Percentiles rank a stretch among this genome's conserved stretches.
Conservation (phyloP, 108 stramenopile species). For the Thalassiosira profunda region DNA sequence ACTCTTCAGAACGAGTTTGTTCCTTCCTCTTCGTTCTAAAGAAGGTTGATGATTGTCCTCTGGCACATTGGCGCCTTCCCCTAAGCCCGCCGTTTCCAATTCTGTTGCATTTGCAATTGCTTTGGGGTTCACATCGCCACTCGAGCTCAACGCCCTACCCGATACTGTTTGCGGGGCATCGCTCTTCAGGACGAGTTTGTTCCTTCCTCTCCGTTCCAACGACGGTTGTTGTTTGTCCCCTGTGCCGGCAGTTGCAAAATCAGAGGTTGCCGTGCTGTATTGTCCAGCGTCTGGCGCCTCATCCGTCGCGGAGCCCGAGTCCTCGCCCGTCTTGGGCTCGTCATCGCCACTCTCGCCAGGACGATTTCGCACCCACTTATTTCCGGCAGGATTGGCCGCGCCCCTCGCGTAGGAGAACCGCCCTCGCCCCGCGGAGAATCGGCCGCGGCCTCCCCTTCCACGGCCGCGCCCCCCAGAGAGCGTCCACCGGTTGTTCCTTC, state of each 20-base stretch:
- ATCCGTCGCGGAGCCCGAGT: too few species aligned
- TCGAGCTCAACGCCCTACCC: too few species aligned
- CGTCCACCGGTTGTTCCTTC: slow-evolving; percentile 8
- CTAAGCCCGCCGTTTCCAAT: background rate
- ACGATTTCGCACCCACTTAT: slow-evolving; percentile 33
- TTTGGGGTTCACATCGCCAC: too few species aligned
- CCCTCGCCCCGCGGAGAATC: slow-evolving; percentile 4
- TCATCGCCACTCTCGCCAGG: background rate
- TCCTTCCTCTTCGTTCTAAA: slow-evolving; percentile 30
- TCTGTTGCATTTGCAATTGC: background rate
- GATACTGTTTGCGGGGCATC: background rate
- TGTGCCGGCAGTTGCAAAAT: too few species aligned
- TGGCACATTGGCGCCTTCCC: background rate
- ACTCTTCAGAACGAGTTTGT: slow-evolving; percentile 34
- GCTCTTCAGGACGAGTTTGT: slow-evolving; percentile 34
- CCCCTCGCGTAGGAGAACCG: slow-evolving; percentile 9
- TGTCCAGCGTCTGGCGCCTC: too few species aligned
- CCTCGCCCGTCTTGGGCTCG: too few species aligned
- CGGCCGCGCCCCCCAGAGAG: background rate
- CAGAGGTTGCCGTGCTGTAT: too few species aligned
- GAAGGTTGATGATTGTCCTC: background rate
- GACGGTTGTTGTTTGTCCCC: too few species aligned
- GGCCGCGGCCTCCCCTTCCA: slow-evolving; percentile 15
- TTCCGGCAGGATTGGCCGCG: background rate
- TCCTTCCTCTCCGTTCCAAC: slow-evolving; percentile 29